Percentiles rank a stretch among this genome's conserved stretches.
Evolutionary conservation across 2,329 filamentous ascomycete genomes (phyloP).

Genomic region (Boeremia exigua): DNA sequence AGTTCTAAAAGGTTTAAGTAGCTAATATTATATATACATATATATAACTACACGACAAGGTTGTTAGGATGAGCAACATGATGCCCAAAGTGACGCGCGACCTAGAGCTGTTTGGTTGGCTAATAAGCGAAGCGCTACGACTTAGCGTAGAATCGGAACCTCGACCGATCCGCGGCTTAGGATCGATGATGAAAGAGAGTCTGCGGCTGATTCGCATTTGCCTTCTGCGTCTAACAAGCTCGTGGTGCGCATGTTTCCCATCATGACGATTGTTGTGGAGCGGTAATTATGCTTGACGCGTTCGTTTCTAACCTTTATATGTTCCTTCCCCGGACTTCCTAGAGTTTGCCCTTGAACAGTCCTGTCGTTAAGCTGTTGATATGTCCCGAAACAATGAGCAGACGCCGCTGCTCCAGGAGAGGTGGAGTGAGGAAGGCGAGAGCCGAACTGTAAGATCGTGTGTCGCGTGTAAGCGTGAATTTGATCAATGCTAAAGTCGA

Average conservation of each 20-base stretch:
- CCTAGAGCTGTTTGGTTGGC: neutral
- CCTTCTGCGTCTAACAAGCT: slow-evolving; percentile 1
- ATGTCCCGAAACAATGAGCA: slow-evolving; percentile 45
- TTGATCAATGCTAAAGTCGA: neutral
- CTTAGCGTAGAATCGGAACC: neutral
- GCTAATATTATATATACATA: too few relatives aligned
- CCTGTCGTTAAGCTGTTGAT: neutral
- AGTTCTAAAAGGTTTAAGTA: too few relatives aligned
- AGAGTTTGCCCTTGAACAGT: too few relatives aligned
- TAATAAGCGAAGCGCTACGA: neutral
- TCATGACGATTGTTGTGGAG: slow-evolving; percentile 13
- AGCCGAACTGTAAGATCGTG: slow-evolving; percentile 35
- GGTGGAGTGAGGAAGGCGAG: slow-evolving; percentile 39
- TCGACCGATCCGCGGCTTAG: slow-evolving; percentile 5
- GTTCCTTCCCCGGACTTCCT: neutral
- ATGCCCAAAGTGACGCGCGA: too few relatives aligned
- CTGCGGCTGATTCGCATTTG: slow-evolving; percentile 3
- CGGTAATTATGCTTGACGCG: slow-evolving; percentile 7
- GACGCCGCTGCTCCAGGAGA: slow-evolving; percentile 48
- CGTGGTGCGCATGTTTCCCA: slow-evolving; percentile 5
- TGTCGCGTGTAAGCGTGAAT: slow-evolving; percentile 20
- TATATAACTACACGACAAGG: too few relatives aligned
- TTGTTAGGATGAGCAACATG: too few relatives aligned
- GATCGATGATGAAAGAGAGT: slow-evolving; percentile 15
- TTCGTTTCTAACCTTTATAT: neutral